Percentiles rank a stretch among this genome's conserved stretches.
Conservation (phyloP, 2,329 filamentous ascomycete genomes). For the Onygenales sp. region DNA sequence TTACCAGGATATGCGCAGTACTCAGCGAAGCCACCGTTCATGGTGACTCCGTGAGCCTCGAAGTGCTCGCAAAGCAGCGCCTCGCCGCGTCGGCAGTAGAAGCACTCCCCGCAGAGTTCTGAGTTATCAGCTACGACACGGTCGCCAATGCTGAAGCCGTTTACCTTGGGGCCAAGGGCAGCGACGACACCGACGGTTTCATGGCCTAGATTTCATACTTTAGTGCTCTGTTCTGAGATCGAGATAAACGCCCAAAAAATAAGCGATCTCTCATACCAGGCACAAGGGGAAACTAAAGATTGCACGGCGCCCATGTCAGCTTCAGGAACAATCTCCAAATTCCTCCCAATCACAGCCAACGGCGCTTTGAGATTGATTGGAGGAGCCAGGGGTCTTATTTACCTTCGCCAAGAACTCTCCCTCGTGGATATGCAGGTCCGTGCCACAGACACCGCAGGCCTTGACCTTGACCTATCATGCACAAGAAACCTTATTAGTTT, state of each 20-base stretch:
- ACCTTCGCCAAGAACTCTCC: constrained; percentile 55
- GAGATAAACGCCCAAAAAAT: constrained; percentile 1
- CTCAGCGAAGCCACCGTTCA: constrained; percentile 64
- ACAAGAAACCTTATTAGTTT: background rate
- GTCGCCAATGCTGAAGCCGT: constrained; percentile 52
- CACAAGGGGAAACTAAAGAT: constrained; percentile 50
- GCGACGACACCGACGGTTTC: constrained; percentile 59
- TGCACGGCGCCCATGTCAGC: constrained; percentile 4
- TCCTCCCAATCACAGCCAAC: background rate
- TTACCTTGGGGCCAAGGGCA: constrained; percentile 49
- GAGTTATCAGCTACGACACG: constrained; percentile 49
- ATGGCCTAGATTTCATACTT: constrained; percentile 39
- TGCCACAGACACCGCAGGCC: constrained; percentile 55
- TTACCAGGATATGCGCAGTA: constrained; percentile 47
- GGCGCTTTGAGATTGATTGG: too few relatives aligned
- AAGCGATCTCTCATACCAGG: constrained; percentile 33
- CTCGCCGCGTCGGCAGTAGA: constrained; percentile 62
- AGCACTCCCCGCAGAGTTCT: constrained; percentile 60
- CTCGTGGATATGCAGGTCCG: constrained; percentile 48
- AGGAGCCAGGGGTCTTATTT: constrained; percentile 3
- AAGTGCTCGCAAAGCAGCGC: constrained; percentile 61
- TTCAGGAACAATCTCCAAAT: background rate
- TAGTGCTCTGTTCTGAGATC: background rate
- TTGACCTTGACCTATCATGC: constrained; percentile 51
- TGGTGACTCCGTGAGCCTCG: constrained; percentile 48